Evolutionary conservation across 2,329 filamentous ascomycete genomes (phyloP), one percentile per base, ranked within the genome.

Genomic region (Colletotrichum echinochloae): DNA sequence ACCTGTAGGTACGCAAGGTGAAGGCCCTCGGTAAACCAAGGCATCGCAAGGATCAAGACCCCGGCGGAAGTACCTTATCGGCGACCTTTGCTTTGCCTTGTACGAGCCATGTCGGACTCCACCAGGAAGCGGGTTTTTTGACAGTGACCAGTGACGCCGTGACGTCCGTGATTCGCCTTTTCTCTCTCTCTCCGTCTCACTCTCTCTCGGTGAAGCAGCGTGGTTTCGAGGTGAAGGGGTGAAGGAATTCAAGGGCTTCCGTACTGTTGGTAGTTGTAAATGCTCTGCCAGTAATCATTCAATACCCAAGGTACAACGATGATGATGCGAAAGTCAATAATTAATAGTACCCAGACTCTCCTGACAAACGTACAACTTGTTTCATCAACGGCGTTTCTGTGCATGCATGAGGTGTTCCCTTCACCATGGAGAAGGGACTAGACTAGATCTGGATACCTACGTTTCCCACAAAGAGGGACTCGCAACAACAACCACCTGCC

Each of bases 91-190:
- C 12, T n/a, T 51, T 51, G 59, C 26, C 23, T 28, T 56, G 51
- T 39, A 63, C 54, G 61, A 69, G 66, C 65, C 60, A 44, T 52
- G 65, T 51, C 52, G 60, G 54, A 65, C 66, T 55, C 61, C 66
- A 65, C 66, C n/a, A n/a, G 49, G 18, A n/a, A 48, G 48, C 35
- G 37, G 55, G 23, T 57, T 37, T n/a, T 23, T 30, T 59, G 60
- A 49, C 51, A 28, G 33, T 51, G 35, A 30, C 65, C 44, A 49
- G 20, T 14, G 49, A 63, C 52, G 48, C 33, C 23, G 28, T 35
- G 61, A 48, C 5, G 35, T 26, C 11, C 44, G 4, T 61, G 30
- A 70, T 70, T 66, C 49, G 63, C 23, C 1, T 26, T 41, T 18
- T 51, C 48, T 66, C 56, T 11, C 41, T 44, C 41, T 56, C 55